Evolutionary conservation across 768 basidiomycete species (phyloP), one percentile per base, ranked within the genome.

Genomic region (Boletus rubescentipes): DNA sequence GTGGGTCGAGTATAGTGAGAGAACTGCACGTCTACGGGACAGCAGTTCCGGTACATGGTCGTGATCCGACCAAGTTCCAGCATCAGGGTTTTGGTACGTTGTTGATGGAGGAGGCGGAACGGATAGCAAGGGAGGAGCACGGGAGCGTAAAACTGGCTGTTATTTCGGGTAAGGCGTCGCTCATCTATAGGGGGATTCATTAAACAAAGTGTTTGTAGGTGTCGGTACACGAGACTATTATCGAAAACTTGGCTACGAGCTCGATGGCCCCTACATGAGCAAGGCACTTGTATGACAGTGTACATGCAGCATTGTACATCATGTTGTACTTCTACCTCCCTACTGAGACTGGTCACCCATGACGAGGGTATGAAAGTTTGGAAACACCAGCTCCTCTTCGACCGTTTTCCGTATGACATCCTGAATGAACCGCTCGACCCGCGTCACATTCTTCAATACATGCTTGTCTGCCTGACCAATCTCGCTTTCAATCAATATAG

Each of bases 141-240:
- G 96, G 91, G 18, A 98, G 93, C 69, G 77, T 89, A 57, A 95
- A 98, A 73, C 73, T 99, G 32, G 97, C 90, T n/a, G 96, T 99
- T 54, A 99, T 99, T 60, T 95, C 94, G 36, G 94, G 92, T 84
- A 59, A 65, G 85, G 62, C 38, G n/a, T 37, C 14, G 29, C 32
- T 51, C 58, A 5, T 42, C 36, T 52, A 15, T 34, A 15, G 31
- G 18, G 35, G 14, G 30, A 20, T 18, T 20, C 9, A 10, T 40
- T 57, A 34, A 62, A 50, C 18, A 9, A n/a, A 38, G n/a, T 40
- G 10, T 54, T 36, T 58, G 15, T 59, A 89, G 91, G 93, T 57
- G 94, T 99, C 55, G 97, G 97, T 18, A 98, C 97, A 12, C 80
- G 97, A 64, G 94, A 96, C 69, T 99, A 99, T 71, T 99, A 98